Evolutionary conservation across 208 protist genomes (phyloP).

Genomic region (Trypanosoma avium): DNA sequence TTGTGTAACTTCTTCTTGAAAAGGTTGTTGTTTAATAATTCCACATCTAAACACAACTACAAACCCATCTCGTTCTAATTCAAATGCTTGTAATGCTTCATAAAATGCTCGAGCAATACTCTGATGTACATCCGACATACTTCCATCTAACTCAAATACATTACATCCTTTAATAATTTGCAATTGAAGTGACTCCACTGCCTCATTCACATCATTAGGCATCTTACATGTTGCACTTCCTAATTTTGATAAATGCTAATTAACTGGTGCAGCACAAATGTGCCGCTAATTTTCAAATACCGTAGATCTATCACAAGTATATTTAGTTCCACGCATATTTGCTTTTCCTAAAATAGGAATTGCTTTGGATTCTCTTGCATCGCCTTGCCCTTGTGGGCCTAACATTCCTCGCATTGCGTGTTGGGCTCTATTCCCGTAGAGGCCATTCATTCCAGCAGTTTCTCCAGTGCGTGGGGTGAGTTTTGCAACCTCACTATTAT

Average conservation of each 20-base stretch:
- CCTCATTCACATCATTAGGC: constrained; percentile 77
- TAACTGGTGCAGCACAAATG: constrained; percentile 64
- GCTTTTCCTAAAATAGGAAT: constrained; percentile 79
- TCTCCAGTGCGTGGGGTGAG: constrained; percentile 30
- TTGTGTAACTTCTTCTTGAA: constrained; percentile 79
- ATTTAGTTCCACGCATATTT: constrained; percentile 67
- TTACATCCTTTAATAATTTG: constrained; percentile 91
- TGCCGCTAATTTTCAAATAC: constrained; percentile 85
- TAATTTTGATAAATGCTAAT: constrained; percentile 82
- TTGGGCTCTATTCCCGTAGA: constrained; percentile 78
- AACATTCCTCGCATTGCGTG: constrained; percentile 83
- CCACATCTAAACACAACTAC: constrained; percentile 78
- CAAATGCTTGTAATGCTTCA: constrained; percentile 82
- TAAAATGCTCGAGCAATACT: constrained; percentile 71
- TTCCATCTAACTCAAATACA: constrained; percentile 85
- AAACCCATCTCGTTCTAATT: constrained; percentile 85
- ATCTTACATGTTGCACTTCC: constrained; percentile 87
- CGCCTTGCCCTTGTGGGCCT: constrained; percentile 71
- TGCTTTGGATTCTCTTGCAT: constrained; percentile 75
- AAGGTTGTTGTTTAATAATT: constrained; percentile 73
- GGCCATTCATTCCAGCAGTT: constrained; percentile 71
- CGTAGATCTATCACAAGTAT: constrained; percentile 79
- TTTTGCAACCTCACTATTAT: background rate
- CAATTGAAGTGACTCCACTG: constrained; percentile 84
- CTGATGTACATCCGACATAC: constrained; percentile 78